Evolutionary conservation across 2,329 filamentous ascomycete genomes (phyloP).

Genomic region (Diaporthe citrichinensis): DNA sequence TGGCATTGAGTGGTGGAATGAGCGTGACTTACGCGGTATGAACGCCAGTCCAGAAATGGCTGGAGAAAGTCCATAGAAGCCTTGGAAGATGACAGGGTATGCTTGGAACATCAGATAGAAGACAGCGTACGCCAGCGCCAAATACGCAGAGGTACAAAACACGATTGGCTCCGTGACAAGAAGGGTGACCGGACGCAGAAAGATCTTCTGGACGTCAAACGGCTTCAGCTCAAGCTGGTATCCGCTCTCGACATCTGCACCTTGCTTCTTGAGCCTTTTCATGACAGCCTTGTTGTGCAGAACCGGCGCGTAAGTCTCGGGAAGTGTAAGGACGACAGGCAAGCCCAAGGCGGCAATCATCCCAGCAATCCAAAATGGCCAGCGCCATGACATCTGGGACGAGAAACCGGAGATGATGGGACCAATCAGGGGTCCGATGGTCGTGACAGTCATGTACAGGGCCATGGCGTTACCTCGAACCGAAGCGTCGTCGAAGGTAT

Average conservation of each 20-base stretch:
- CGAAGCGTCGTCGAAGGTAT: neutral
- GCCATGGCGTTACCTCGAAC: constrained; percentile 2
- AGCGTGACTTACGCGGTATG: constrained; percentile 4
- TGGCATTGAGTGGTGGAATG: neutral
- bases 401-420: constrained; percentile 18
- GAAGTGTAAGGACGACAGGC: constrained; percentile 1
- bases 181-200: neutral
- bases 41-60: constrained; percentile 11
- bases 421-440: neutral
- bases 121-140: neutral
- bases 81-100: constrained; percentile 15
- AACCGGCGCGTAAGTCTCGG: neutral
- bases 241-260: neutral
- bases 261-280: neutral
- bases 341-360: neutral
- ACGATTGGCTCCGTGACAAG: constrained; percentile 7
- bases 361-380: constrained; percentile 14
- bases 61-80: neutral
- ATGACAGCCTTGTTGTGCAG: constrained; percentile 6
- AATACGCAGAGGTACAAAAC: constrained; percentile 8
- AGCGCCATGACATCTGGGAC: constrained; percentile 17
- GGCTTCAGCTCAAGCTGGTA: constrained; percentile 14
- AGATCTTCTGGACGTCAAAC: constrained; percentile 10
- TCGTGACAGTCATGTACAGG: constrained; percentile 18
- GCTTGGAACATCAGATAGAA: constrained; percentile 14